Evolutionary conservation across 2,329 filamentous ascomycete species (phyloP), one percentile per base, ranked within the genome.

Genomic region (Ambrosiella beaveri): DNA sequence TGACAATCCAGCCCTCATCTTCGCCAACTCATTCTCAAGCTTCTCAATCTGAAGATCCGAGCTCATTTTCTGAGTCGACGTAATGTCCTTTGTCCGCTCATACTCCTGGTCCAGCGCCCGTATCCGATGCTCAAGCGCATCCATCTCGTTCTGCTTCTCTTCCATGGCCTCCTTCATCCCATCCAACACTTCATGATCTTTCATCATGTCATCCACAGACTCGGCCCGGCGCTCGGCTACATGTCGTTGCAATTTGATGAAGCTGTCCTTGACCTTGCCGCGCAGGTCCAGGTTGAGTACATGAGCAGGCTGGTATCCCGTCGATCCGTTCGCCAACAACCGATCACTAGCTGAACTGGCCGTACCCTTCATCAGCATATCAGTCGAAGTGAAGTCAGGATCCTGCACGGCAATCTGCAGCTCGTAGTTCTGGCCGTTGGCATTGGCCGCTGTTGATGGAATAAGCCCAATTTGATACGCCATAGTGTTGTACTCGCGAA

Each of bases 21-120:
- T 88, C 52, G 87, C 86, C n/a, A 98, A 74, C 69, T 98, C 90
- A 71, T 95, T 96, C 72, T 98, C 93, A 85, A 96, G 94, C 74
- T 93, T 93, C 71, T 98, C 93, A 65, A 98, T 95, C 69, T 97
- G 91, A 7, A 90, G 82, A 68, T 97, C 93, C 1, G 84, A 88
- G 7, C 84, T 85, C 68, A 91, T 80, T 72, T 94, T 94, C 68
- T 95, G 88, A 15, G 89, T 87, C 51, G 80, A 86, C 7, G 86
- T 91, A 60, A 79, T 76, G 75, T 96, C 93, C 67, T 91, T 91
- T 17, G 88, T 90, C 71, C 88, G 89, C 66, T 96, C 89, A 67
- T 95, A 94, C 68, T 96, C 90, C 66, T 95, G 88, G 68, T 95
- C 86, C 0, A 91, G 90, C 15, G 87, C 87, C 39, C 87, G 81